A percentile compares a stretch with the other conserved stretches of the same genome.
Evolutionary conservation across 2,329 filamentous ascomycete species (phyloP).

Genomic region (Colletotrichum tropicale): DNA sequence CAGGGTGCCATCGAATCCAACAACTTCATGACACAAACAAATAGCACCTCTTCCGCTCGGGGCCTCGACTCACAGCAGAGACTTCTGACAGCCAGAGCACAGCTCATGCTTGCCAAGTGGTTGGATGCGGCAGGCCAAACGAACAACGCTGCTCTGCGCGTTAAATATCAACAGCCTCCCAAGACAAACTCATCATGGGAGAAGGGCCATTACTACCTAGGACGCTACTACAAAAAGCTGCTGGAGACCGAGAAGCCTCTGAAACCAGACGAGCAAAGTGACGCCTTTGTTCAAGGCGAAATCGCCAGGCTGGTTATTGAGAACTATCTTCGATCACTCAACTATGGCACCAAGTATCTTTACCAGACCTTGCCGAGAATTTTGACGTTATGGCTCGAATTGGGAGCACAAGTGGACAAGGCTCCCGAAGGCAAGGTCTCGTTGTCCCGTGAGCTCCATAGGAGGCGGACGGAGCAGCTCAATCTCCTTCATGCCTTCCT

Average conservation of each 20-base stretch:
- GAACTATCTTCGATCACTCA: constrained; percentile 87
- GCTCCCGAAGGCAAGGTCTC: constrained; percentile 59
- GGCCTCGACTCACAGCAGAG: constrained; percentile 55
- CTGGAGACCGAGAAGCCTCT: constrained; percentile 86
- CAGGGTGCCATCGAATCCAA: constrained; percentile 84
- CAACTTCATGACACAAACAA: constrained; percentile 66
- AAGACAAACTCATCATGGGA: constrained; percentile 79
- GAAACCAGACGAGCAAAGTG: constrained; percentile 76
- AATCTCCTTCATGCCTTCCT: constrained; percentile 75
- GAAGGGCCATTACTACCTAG: constrained; percentile 96
- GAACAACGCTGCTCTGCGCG: constrained; percentile 77
- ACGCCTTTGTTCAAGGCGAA: constrained; percentile 80
- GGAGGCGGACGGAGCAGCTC: constrained; percentile 68
- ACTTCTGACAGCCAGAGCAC: constrained; percentile 75
- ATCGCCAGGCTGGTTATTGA: constrained; percentile 88
- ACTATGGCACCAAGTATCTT: constrained; percentile 91
- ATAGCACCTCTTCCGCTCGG: constrained; percentile 41
- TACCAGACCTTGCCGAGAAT: constrained; percentile 93
- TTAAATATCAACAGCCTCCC: constrained; percentile 84
- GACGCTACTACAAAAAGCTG: constrained; percentile 96
- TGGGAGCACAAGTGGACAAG: constrained; percentile 77
- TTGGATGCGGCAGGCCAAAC: constrained; percentile 94
- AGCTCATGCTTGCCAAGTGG: constrained; percentile 94
- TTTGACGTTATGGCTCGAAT: constrained; percentile 91
- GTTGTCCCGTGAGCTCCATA: constrained; percentile 55